Conservation (phyloP, 75 land plant species). For the Picea glauca region DNA sequence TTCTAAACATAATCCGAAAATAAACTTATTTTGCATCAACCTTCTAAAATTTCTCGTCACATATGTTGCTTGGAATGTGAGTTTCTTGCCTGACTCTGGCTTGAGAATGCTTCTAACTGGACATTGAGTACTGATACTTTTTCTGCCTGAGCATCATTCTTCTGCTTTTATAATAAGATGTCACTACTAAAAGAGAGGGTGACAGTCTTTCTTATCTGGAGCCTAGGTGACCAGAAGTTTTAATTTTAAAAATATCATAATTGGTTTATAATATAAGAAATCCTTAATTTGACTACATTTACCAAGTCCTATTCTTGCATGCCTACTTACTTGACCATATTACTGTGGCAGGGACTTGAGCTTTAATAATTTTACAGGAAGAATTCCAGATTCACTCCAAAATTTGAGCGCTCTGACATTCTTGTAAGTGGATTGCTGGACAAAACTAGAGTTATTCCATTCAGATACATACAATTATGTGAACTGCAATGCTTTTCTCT, state of each 20-base stretch:
- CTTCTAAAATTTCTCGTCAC: too few relatives aligned
- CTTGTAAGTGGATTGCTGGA: background rate
- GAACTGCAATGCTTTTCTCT: background rate
- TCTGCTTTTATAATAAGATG: too few relatives aligned
- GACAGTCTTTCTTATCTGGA: background rate
- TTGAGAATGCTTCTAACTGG: too few relatives aligned
- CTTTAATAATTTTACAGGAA: slow-evolving; percentile 4
- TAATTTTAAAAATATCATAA: background rate
- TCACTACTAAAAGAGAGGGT: too few relatives aligned
- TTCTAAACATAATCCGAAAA: too few relatives aligned
- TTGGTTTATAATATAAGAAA: background rate
- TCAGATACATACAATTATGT: background rate
- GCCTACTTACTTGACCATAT: background rate
- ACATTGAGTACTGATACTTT: too few relatives aligned
- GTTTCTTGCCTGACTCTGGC: too few relatives aligned
- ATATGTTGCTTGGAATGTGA: too few relatives aligned
- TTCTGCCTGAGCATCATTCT: too few relatives aligned
- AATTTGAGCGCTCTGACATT: background rate
- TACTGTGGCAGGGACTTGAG: slow-evolving; percentile 6
- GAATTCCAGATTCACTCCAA: background rate
- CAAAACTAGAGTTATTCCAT: background rate
- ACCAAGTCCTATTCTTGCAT: background rate
- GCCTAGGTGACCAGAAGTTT: background rate
- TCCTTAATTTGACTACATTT: background rate
- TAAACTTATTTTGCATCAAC: too few relatives aligned